phyloP scores from a whole-genome alignment of 441 rosid genomes.

The Mallotus repandus region DNA sequence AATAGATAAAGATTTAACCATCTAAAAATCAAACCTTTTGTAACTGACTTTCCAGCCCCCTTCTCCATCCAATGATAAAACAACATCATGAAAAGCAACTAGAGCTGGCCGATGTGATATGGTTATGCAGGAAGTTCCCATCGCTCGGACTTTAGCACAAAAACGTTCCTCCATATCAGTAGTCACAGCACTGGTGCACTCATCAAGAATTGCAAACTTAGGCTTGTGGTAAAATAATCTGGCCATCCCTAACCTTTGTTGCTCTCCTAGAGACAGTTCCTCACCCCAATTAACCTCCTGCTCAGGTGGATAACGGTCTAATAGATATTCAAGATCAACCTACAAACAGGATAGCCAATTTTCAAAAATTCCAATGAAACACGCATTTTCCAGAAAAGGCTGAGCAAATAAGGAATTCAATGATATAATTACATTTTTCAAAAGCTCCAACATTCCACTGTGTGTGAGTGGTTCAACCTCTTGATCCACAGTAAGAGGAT shows the following conservation, averaged over 20 bases:
- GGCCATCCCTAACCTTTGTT: slow-evolving; percentile 99
- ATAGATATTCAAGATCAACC: slow-evolving; percentile 96
- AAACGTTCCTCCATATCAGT: slow-evolving; percentile 99
- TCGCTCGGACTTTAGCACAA: slow-evolving; percentile 92
- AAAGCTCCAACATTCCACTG: slow-evolving; percentile 84
- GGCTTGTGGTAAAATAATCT: slow-evolving; percentile 98
- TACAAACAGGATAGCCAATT: slow-evolving; percentile 32
- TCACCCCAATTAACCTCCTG: slow-evolving; percentile 98
- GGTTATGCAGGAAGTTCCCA: slow-evolving; percentile 99
- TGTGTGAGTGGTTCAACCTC: slow-evolving; percentile 71
- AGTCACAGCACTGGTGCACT: slow-evolving; percentile 99
- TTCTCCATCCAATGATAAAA: slow-evolving; percentile 97
- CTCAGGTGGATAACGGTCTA: slow-evolving; percentile 89
- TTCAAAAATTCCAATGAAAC: slow-evolving; percentile 4
- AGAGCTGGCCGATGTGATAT: slow-evolving; percentile 98
- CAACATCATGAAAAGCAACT: slow-evolving; percentile 97
- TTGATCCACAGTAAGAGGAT: slow-evolving; percentile 84
- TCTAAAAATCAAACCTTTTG: slow-evolving; percentile 59
- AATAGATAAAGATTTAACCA: slow-evolving; percentile 5
- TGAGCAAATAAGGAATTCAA: slow-evolving; percentile 16
- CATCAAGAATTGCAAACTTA: slow-evolving; percentile 99
- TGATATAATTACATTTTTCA: slow-evolving; percentile 69
- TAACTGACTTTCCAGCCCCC: slow-evolving; percentile 89
- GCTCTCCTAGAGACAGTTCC: slow-evolving; percentile 98
- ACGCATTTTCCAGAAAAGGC: background rate